Evolutionary conservation across 2,329 filamentous ascomycete species (phyloP).

Genomic region (Xenoacremonium recifei): DNA sequence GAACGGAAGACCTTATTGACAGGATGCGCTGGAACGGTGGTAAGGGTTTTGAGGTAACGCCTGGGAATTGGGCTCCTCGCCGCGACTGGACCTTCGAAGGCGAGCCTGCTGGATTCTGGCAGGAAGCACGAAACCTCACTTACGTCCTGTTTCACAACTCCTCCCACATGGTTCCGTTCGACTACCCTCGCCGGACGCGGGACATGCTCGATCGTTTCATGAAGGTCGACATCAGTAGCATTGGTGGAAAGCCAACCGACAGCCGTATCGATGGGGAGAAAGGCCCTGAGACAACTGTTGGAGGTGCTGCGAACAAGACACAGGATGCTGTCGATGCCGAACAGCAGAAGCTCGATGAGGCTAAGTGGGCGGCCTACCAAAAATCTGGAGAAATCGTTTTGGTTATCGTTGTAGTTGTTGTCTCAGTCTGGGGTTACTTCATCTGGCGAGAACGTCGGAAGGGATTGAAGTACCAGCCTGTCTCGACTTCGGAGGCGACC

Average conservation of each 20-base stretch:
- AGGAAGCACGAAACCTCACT: conserved; percentile 90
- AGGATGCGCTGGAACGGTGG: conserved; percentile 90
- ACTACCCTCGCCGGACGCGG: conserved; percentile 78
- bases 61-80: conserved; percentile 87
- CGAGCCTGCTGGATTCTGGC: conserved; percentile 85
- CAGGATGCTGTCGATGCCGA: conserved; percentile 52
- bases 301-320: conserved; percentile 58
- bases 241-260: conserved; percentile 77
- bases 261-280: conserved; percentile 84
- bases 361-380: conserved; percentile 86
- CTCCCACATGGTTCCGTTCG: conserved; percentile 97
- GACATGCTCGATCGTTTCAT: conserved; percentile 99
- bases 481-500: conserved; percentile 38
- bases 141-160: conserved; percentile 95
- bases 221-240: conserved; percentile 84
- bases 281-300: conserved; percentile 73
- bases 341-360: conserved; percentile 74
- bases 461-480: conserved; percentile 52
- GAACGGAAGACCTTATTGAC: conserved; percentile 86
- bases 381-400: conserved; percentile 84
- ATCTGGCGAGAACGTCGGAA: conserved; percentile 62
- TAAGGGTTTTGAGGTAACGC: conserved; percentile 84
- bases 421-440: conserved; percentile 71
- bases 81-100: conserved; percentile 93
- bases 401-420: conserved; percentile 74